Evolutionary conservation across 1,139 yeast genomes (phyloP).

Genomic region (Sugiyamaella novakii): DNA sequence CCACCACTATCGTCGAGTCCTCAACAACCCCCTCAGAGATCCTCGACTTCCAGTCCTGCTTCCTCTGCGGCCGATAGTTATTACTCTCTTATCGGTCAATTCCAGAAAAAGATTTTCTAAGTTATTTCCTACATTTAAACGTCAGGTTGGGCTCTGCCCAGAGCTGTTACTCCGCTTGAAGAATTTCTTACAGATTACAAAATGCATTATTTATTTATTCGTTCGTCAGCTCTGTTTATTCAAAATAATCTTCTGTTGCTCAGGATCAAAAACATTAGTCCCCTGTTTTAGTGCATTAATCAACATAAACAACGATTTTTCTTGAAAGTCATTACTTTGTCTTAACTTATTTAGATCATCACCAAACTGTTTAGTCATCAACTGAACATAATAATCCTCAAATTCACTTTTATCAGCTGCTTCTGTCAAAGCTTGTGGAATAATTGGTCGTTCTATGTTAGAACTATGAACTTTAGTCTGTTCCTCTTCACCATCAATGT

Average conservation of each 20-base stretch:
- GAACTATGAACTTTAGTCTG: background rate
- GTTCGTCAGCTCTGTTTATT: no score
- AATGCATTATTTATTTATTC: no score
- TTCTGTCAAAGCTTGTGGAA: conserved; percentile 28
- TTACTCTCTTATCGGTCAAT: conserved; percentile 28
- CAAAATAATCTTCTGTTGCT: conserved; percentile 36
- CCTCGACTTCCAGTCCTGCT: conserved; percentile 14
- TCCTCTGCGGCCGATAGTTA: conserved; percentile 17
- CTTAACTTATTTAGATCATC: conserved; percentile 44
- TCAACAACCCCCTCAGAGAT: conserved; percentile 6
- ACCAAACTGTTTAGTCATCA: conserved; percentile 44
- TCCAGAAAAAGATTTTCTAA: conserved; percentile 29
- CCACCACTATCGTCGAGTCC: conserved; percentile 1
- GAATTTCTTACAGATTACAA: no score
- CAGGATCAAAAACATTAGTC: conserved; percentile 41
- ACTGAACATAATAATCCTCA: conserved; percentile 38
- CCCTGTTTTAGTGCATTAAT: conserved; percentile 45
- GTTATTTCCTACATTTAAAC: background rate
- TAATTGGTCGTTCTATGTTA: conserved; percentile 17
- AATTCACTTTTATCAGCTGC: conserved; percentile 30
- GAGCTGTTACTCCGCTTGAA: background rate
- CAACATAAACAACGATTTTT: conserved; percentile 40
- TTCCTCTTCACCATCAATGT: conserved; percentile 23
- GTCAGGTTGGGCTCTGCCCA: conserved; percentile 2
- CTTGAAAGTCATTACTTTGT: conserved; percentile 43